Evolutionary conservation across 2,329 filamentous ascomycete genomes (phyloP).

Genomic region (Helotiales sp.): DNA sequence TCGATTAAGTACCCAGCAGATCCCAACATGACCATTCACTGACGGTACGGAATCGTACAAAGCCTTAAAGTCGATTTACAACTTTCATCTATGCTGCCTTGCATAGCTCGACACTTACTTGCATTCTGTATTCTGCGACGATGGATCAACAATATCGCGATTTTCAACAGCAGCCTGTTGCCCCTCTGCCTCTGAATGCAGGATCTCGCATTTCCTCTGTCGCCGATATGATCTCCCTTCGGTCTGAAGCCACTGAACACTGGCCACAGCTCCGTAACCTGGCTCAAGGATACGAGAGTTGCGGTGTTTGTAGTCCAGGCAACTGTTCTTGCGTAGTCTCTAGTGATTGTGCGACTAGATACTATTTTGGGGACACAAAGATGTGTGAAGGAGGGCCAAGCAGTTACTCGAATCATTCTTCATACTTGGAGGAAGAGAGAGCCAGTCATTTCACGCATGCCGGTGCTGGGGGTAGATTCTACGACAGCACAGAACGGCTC

Average conservation of each 20-base stretch:
- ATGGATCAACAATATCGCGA: neutral
- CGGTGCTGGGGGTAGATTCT: neutral
- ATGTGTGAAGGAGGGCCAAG: neutral
- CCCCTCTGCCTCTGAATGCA: neutral
- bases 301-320: neutral
- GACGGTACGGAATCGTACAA: neutral
- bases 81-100: neutral
- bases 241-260: neutral
- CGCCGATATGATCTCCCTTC: neutral
- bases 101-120: neutral
- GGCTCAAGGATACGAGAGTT: neutral
- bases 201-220: neutral
- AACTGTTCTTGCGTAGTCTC: neutral
- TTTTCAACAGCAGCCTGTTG: neutral
- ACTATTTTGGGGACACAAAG: neutral
- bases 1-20: neutral
- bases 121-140: neutral
- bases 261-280: neutral
- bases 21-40: neutral
- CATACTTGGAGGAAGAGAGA: neutral
- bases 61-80: too few species aligned
- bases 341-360: neutral
- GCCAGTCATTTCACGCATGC: neutral
- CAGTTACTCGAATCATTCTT: neutral
- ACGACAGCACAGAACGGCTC: neutral